phyloP scores from a whole-genome alignment of 108 stramenopile species.

The Seminavis robusta region DNA sequence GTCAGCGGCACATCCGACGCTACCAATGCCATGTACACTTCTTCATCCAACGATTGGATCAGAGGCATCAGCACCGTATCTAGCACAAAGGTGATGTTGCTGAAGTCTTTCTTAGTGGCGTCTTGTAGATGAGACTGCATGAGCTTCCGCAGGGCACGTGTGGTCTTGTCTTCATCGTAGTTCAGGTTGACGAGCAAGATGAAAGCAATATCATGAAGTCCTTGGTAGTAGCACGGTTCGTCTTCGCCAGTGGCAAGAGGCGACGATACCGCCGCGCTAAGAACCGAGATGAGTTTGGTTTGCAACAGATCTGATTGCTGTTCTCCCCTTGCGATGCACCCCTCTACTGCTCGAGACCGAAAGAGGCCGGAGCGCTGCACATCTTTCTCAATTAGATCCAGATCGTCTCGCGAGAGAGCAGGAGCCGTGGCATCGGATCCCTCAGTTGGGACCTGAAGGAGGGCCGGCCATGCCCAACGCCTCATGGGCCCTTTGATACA shows the following conservation, averaged over 20 bases:
- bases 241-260: slow-evolving; percentile 1
- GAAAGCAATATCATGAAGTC: slow-evolving; percentile 40
- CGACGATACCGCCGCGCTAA: too few relatives aligned
- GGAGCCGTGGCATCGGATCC: too few relatives aligned
- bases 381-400: slow-evolving; percentile 30
- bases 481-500: too few relatives aligned
- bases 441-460: too few relatives aligned
- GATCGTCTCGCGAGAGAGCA: too few relatives aligned
- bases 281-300: too few relatives aligned
- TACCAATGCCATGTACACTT: slow-evolving; percentile 21
- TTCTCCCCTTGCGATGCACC: too few relatives aligned
- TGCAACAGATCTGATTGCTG: too few relatives aligned
- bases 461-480: too few relatives aligned
- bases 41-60: slow-evolving; percentile 23
- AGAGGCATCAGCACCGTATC: slow-evolving; percentile 21
- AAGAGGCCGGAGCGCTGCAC: slow-evolving; percentile 28
- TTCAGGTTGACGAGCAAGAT: slow-evolving; percentile 41
- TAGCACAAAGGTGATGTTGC: slow-evolving; percentile 26
- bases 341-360: too few relatives aligned
- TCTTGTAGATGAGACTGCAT: slow-evolving; percentile 30
- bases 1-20: slow-evolving; percentile 15
- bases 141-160: slow-evolving; percentile 7
- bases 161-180: slow-evolving; percentile 15
- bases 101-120: slow-evolving; percentile 32
- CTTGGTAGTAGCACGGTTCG: slow-evolving; percentile 35